Conservation (phyloP, 2,329 filamentous ascomycete genomes). For the Colletotrichum sp. region DNA sequence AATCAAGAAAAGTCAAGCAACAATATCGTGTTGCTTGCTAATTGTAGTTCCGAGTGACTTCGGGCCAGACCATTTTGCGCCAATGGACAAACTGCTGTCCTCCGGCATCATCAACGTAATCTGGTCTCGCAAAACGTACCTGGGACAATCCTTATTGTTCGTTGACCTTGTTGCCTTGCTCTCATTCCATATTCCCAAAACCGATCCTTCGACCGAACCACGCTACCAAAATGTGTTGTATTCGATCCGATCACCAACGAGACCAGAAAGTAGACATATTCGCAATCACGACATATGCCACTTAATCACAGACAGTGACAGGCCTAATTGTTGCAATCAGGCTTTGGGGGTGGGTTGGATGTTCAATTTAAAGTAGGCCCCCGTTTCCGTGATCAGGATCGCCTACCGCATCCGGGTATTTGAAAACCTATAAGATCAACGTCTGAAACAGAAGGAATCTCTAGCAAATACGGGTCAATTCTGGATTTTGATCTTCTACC, state of each 20-base stretch:
- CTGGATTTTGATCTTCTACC: too few species aligned
- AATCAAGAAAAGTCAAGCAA: background rate
- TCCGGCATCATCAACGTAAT: too few species aligned
- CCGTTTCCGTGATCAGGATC: background rate
- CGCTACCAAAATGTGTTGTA: background rate
- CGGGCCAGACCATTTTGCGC: accelerated
- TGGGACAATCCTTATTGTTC: background rate
- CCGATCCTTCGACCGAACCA: background rate
- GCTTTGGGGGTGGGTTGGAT: accelerated
- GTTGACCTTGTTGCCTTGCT: background rate
- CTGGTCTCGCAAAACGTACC: background rate
- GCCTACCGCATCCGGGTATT: background rate
- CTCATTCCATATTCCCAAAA: background rate
- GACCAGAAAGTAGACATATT: background rate
- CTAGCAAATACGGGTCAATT: background rate
- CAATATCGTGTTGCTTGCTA: too few species aligned
- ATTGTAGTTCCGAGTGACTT: too few species aligned
- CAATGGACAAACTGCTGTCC: background rate
- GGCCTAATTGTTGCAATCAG: background rate
- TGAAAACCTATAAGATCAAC: background rate
- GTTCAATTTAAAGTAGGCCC: background rate
- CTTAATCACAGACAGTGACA: too few species aligned
- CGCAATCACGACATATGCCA: too few species aligned
- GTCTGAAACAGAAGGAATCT: accelerated
- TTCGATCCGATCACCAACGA: background rate